Base-by-base conservation (phyloP, 2,329 filamentous ascomycete species). In the Hypoxylon sp. region DNA sequence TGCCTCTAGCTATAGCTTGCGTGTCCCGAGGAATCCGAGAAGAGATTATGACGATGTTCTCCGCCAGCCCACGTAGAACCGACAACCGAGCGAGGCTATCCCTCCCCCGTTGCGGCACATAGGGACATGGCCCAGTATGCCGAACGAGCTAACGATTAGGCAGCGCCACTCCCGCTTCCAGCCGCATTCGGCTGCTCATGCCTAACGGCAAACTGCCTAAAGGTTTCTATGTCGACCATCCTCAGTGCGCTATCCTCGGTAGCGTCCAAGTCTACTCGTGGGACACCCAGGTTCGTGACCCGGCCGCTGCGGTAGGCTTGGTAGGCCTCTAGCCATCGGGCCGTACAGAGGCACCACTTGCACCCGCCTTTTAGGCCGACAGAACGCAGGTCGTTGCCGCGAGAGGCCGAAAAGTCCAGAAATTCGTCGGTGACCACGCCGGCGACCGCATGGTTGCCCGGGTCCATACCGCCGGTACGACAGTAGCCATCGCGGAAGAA, bases 401-500 rank as follows among this genome's bases (percentile, higher is more conserved):
- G 82, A 3, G 82, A 80, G 17, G 88, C 87, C 32, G 83, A 84
- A 80, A 87, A 90, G 74, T 89, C 86, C 35, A 90, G 85, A 76
- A 91, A 91, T 71, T 87, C 85, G 65, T 88, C 82, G 7, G 86
- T 88, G 1, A 91, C 80, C 29, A 87, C 82, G 56, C 82, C 85
- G 0, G 88, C 88, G 24, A 91, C 80, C 27, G 85, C 84, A 75
- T 91, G 88, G 76, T 89, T 90, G 21, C 88, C 88, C 17, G 77
- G 79, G 73, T 91, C 88, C 13, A 81, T 54, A n/a, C 64, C 60
- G 17, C 65, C 86, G 3, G 85, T 81, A 44, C 80, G 77, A 79
- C 88, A 90, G 78, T 88, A 90, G 19, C 88, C 88, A 65, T 87
- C 88, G 52, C 87, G 85, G 71, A 87, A 84, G 80, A 85, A 90